Base-by-base conservation (phyloP, 345 rosid species). In the Euphorbia pulcherrima region DNA sequence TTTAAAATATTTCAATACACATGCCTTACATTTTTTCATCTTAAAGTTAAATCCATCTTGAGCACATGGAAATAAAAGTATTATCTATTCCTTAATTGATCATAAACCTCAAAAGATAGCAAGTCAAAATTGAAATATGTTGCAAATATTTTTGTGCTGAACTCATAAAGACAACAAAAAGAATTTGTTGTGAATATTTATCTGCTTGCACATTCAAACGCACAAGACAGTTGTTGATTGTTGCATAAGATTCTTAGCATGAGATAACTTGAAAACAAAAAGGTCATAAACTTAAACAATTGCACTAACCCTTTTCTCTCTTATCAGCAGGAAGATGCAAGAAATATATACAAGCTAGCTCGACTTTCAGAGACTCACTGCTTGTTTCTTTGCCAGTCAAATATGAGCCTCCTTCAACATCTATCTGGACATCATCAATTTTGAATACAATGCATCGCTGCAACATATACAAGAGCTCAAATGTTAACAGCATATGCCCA, bases 331-430 rank as follows among this genome's bases (percentile, higher is more conserved):
- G 83, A 73, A 94, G 90, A 78, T 84, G 89, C 62, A 89, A 72
- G 81, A 81, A 94, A 74, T 91, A 94, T 65, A 82, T 77, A 81
- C 97, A 94, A 46, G 95, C 90, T 63, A 94, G 80, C 69, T 88
- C 91, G 80, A 84, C 89, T 85, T 81, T 88, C 79, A 88, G 60
- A 68, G 86, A 84, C 80, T 85, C 89, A 0, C 74, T 75, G 81
- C 68, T 67, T 55, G 80, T 70, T 60, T 68, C 80, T 63, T 80
- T 81, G 69, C 67, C 76, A 57, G 68, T 61, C 62, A 71, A 52
- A 63, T 68, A 74, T 28, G 81, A 79, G 68, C 68, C 83, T 48
- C 78, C 82, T 59, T 79, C 82, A 44, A 85, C 63, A 39, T 71
- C 71, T 69, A 84, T 68, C 75, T 70, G 58, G 71, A 53, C 79